Evolutionary conservation across 2,329 filamentous ascomycete species (phyloP), one percentile per base, ranked within the genome.

Genomic region (Diplodia scrobiculata): DNA sequence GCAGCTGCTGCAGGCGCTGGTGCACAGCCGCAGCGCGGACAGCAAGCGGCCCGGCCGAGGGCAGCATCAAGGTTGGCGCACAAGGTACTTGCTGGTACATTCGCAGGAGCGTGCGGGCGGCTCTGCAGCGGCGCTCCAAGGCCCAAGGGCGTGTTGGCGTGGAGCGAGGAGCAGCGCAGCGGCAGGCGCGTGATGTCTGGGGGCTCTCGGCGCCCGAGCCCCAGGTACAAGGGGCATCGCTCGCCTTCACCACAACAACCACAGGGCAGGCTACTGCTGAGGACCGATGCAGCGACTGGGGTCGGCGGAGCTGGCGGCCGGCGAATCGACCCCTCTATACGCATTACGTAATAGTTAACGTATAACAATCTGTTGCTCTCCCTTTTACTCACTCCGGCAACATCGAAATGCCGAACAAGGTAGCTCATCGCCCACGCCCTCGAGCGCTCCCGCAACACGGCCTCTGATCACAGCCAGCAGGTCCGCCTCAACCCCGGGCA

Each of bases 401-500:
- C 55, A 48, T 25, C 25, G 34, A 25, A 25, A 65, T 65, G 62
- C 62, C 62, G 34, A 65, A 65, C 51, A 65, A 65, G 51, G 62
- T 65, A 48, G 19, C 41, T 45, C 41, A 14, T 55, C 38, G 14
- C 36, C 36, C 27, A 32, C 25, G 17, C 38, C 29, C 51, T 48
- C 62, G 19, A 9, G 36, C 32, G 17, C 51, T 29, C 38, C 25
- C 25, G 25, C 55, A 47, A 48, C 21, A 47, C 62, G 62, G 27
- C 36, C 52, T 55, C 62, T 65, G 51, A 65, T 54, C 38, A 32
- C 62, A 47, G 51, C 62, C 52, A 55, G 36, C 62, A 60, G 62
- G 62, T 65, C 36, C 62, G 62, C 50, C 62, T 65, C 36, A 65
- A 65, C 45, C 62, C 62, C 50, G 62, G 62, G 50, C 62, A 65